Conservation (phyloP, 805 yeast species). For the Saccharomycopsis synnaedendra region DNA sequence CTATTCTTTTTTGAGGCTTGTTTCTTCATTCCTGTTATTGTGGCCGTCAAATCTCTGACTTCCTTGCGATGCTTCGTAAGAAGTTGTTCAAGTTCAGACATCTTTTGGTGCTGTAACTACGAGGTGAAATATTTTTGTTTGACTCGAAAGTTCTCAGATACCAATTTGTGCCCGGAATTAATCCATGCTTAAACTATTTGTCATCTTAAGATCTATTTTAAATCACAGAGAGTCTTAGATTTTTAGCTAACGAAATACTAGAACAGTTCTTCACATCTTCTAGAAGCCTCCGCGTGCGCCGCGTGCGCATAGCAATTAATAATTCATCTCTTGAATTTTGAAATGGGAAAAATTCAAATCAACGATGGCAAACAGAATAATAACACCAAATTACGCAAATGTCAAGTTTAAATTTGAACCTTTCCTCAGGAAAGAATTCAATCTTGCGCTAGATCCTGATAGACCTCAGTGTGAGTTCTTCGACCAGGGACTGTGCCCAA, state of each 20-base stretch:
- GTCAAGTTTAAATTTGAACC: slow-evolving; percentile 65
- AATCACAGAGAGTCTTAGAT: no score
- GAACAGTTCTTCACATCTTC: no score
- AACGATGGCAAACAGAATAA: slow-evolving; percentile 18
- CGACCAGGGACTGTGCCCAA: slow-evolving; percentile 63
- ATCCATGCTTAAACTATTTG: no score
- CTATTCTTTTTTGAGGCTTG: slow-evolving; percentile 74
- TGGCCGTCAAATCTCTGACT: slow-evolving; percentile 50
- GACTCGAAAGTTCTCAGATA: no score
- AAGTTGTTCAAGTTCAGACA: slow-evolving; percentile 29
- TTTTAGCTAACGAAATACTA: no score
- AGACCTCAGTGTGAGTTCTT: slow-evolving; percentile 77
- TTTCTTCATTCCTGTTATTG: slow-evolving; percentile 66
- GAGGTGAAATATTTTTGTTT: no score
- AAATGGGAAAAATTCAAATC: not conserved
- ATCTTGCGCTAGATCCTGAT: slow-evolving; percentile 78
- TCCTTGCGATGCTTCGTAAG: slow-evolving; percentile 60
- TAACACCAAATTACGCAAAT: slow-evolving; percentile 17
- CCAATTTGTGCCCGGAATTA: no score
- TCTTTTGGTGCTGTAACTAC: no score
- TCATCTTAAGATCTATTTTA: no score
- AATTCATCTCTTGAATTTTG: no score
- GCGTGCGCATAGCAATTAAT: no score
- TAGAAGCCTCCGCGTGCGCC: no score
- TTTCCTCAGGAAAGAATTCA: slow-evolving; percentile 66